Base-by-base conservation (phyloP, 768 basidiomycete genomes). In the Scleroderma citrinum region DNA sequence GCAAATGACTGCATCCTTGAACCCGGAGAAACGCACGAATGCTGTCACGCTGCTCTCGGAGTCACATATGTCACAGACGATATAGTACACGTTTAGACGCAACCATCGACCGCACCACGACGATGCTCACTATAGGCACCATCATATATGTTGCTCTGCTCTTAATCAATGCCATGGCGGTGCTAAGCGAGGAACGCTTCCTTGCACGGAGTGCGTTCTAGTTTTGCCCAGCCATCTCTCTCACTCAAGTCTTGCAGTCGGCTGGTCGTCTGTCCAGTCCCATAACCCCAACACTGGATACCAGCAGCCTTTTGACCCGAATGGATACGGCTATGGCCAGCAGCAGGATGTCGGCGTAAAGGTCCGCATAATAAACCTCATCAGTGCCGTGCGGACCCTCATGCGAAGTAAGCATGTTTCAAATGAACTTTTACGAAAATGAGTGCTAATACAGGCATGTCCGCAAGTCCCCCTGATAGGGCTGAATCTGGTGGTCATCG, bases 171-270 rank as follows among this genome's bases (percentile, higher is more conserved):
- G 91, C 93, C 39, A 82, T 98, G 66, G 95, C 95, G 7, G 85
- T 99, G 50, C 76, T 99, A 53, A 95, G 84, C 60, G 95, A 99
- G 69, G 95, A 99, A 59, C 81, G 95, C 7, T 99, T 99, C 69
- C 83, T 99, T 48, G 87, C 92, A 19, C 76, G 85, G 64, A 92
- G 93, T 95, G 63, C 58, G 87, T 77, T 48, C 49, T 35, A 43
- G 8, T 29, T 29, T 29, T 29, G 8, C 49, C 49, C 23, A 48
- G 36, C 48, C 44, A 35, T 43, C 24, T 20, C 32, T 30, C 47
- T 24, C 23, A 50, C 47, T 42, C 55, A 65, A 46, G 34, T 36
- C 34, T 53, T 48, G 35, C 59, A 95, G 94, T 96, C 66, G 94
- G 94, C 50, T 95, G 92, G 92, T 82, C 87, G 26, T 77, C 87